phyloP scores from a whole-genome alignment of 345 rosid genomes.

The Corchorus capsularis region DNA sequence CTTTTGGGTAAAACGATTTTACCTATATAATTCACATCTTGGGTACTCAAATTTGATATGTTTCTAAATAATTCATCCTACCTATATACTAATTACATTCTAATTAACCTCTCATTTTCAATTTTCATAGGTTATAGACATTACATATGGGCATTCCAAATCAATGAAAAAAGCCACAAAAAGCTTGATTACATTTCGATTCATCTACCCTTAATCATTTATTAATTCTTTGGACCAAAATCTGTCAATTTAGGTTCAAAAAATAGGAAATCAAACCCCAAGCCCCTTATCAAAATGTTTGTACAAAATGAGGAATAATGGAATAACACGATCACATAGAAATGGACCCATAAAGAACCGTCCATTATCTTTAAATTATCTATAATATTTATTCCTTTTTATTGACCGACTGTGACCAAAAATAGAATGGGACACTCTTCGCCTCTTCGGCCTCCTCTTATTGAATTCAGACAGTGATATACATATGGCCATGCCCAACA shows the following conservation, averaged over 20 bases:
- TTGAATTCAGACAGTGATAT: background rate
- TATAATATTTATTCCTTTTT: background rate
- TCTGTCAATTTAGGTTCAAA: background rate
- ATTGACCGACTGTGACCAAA: background rate
- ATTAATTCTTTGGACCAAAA: background rate
- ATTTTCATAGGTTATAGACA: background rate
- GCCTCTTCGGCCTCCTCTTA: background rate
- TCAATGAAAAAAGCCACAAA: background rate
- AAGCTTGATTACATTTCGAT: background rate
- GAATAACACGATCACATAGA: background rate
- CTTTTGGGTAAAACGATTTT: too few species aligned
- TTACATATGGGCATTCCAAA: background rate
- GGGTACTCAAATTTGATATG: too few species aligned
- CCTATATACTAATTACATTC: background rate
- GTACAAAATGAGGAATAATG: background rate
- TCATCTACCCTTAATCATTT: background rate
- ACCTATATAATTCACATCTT: too few species aligned
- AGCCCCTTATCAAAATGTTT: background rate
- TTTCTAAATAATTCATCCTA: background rate
- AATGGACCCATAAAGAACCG: constrained; percentile 16
- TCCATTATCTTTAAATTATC: constrained; percentile 10
- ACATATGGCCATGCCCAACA: background rate
- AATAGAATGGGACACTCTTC: background rate
- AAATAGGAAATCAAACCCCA: background rate
- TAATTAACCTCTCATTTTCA: background rate